Percentiles rank a stretch among this genome's conserved stretches.
Conservation (phyloP, 345 rosid species). For the Litchi chinensis region DNA sequence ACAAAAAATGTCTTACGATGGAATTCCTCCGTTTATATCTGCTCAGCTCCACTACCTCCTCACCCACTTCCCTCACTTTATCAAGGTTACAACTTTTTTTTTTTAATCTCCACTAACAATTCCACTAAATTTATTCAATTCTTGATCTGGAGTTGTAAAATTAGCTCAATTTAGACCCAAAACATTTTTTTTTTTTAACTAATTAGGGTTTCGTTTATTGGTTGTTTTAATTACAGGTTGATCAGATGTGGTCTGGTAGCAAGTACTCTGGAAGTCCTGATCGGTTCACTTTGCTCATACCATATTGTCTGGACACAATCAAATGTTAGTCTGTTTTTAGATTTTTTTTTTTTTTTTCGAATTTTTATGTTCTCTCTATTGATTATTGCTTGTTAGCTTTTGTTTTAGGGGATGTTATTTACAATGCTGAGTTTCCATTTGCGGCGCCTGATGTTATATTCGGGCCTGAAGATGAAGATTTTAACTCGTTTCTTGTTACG, state of each 20-base stretch:
- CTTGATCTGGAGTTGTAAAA: not conserved
- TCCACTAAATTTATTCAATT: not conserved
- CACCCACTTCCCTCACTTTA: slow-evolving; percentile 52
- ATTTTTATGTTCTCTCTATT: not conserved
- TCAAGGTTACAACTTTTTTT: slow-evolving; percentile 50
- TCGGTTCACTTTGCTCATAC: slow-evolving; percentile 86
- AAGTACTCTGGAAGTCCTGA: slow-evolving; percentile 62
- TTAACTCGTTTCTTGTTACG: slow-evolving; percentile 49
- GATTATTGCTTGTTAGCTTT: slow-evolving; percentile 13
- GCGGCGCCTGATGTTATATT: slow-evolving; percentile 85
- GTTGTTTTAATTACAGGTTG: slow-evolving; percentile 56
- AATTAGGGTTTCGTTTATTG: slow-evolving; percentile 23
- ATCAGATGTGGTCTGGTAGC: slow-evolving; percentile 81
- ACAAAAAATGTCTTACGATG: slow-evolving; percentile 50
- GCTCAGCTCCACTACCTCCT: slow-evolving; percentile 85
- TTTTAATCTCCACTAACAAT: not conserved
- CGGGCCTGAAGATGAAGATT: slow-evolving; percentile 77
- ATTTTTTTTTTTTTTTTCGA: not conserved
- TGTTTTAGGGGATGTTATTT: slow-evolving; percentile 80
- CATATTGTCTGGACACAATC: slow-evolving; percentile 79
- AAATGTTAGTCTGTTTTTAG: slow-evolving; percentile 61
- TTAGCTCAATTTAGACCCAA: not conserved
- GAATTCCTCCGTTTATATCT: slow-evolving; percentile 73
- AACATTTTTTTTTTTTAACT: not conserved
- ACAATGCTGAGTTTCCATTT: slow-evolving; percentile 74